Conservation (phyloP, 2,329 filamentous ascomycete species). For the Colletotrichum destructivum region DNA sequence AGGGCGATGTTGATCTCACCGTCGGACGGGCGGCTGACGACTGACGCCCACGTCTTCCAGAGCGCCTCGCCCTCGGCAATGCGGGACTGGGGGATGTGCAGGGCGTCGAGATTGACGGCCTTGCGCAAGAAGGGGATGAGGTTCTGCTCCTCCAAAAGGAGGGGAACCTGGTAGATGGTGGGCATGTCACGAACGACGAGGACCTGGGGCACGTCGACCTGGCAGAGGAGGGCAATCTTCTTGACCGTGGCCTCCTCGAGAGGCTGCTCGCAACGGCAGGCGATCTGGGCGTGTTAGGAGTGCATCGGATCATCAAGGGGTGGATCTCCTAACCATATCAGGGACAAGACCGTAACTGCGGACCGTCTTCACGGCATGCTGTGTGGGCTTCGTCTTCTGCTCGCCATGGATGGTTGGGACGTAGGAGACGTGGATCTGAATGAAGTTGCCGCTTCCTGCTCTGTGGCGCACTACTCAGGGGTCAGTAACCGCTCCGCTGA, state of each 20-base stretch:
- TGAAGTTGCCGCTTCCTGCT: conserved; percentile 83
- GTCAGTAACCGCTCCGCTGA: not conserved
- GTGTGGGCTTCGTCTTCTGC: conserved; percentile 98
- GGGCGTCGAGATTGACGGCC: conserved; percentile 75
- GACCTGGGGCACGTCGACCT: conserved; percentile 88
- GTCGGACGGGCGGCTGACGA: conserved; percentile 76
- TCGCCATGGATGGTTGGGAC: conserved; percentile 80
- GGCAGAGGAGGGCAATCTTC: conserved; percentile 92
- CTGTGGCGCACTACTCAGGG: conserved; percentile 69
- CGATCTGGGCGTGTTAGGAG: conserved; percentile 72
- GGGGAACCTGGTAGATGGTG: conserved; percentile 93
- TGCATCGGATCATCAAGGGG: too few relatives aligned
- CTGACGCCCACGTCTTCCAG: conserved; percentile 77
- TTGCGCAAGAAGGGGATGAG: conserved; percentile 77
- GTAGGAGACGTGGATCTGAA: conserved; percentile 91
- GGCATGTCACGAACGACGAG: conserved; percentile 91
- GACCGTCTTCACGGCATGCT: conserved; percentile 87
- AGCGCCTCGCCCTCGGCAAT: conserved; percentile 69
- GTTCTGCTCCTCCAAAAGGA: conserved; percentile 89
- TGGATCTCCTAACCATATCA: conserved; percentile 70
- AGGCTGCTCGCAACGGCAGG: conserved; percentile 87
- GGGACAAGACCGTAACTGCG: conserved; percentile 84
- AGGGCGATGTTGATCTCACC: conserved; percentile 85
- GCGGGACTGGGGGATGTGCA: conserved; percentile 67
- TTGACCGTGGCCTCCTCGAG: conserved; percentile 82